These are phyloP conservation scores for Podila epigama DNA, from an alignment of 192 early-diverging fungal species.

Conservation along the genomic window DNA sequence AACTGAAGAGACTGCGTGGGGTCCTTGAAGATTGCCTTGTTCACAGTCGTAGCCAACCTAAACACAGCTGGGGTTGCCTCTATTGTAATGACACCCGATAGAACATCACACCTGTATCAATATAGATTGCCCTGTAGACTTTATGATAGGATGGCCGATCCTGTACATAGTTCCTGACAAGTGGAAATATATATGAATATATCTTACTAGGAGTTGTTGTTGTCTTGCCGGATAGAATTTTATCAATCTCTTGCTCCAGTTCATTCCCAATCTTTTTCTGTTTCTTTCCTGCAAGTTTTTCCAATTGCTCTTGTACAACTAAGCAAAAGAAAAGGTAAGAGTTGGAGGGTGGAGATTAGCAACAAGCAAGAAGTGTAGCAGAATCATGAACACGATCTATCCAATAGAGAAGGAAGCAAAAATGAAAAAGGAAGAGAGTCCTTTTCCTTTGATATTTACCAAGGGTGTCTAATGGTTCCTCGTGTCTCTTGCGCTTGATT, in stretches of 20 bases:
- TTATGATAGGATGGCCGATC: too few species aligned
- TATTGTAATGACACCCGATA: too few species aligned
- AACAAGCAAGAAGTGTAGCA: too few species aligned
- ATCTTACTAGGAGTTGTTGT: conserved; percentile 6
- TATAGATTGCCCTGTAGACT: too few species aligned
- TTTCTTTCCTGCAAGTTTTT: conserved; percentile 31
- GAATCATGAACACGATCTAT: too few species aligned
- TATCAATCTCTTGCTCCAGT: conserved; percentile 7
- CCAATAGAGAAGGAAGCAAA: too few species aligned
- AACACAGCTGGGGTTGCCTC: conserved; percentile 59
- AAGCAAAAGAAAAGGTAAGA: conserved; percentile 1
- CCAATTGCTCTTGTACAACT: conserved; percentile 62
- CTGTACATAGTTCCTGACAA: too few species aligned
- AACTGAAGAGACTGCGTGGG: conserved; percentile 59
- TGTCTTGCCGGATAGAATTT: conserved; percentile 1
- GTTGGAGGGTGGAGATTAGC: too few species aligned
- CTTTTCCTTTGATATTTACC: conserved; percentile 28
- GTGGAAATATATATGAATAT: not conserved
- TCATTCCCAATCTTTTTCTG: conserved; percentile 16
- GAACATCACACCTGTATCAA: too few species aligned
- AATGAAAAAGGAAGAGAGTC: not conserved
- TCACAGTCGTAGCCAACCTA: conserved; percentile 70
- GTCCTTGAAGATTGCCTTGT: conserved; percentile 67
- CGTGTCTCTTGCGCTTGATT: conserved; percentile 78
- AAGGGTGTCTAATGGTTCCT: conserved; percentile 76